phyloP scores from a whole-genome alignment of 106 monocot species.

The Phalaenopsis aphrodite region DNA sequence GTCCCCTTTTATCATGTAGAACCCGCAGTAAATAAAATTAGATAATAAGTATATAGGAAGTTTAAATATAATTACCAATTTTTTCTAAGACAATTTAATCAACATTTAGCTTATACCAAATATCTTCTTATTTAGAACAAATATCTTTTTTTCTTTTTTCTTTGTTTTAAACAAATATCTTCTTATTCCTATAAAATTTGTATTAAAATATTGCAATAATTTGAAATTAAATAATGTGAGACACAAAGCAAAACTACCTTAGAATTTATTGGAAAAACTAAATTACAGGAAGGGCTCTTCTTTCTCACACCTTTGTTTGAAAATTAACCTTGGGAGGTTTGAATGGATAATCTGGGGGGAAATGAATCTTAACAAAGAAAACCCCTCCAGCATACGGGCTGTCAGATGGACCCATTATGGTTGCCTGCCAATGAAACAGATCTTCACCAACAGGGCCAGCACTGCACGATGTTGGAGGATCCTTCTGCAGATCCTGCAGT shows the following conservation, averaged over 20 bases:
- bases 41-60: too few relatives aligned
- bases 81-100: too few relatives aligned
- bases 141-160: too few relatives aligned
- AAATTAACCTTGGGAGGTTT: constrained; percentile 31
- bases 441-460: constrained; percentile 27
- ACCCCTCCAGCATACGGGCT: constrained; percentile 28
- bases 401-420: constrained; percentile 22
- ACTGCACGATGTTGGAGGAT: constrained; percentile 26
- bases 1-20: too few relatives aligned
- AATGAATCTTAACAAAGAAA: constrained; percentile 24
- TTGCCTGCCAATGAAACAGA: constrained; percentile 30
- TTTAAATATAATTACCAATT: too few relatives aligned
- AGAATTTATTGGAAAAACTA: background rate
- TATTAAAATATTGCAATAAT: too few relatives aligned
- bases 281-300: background rate
- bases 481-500: constrained; percentile 22
- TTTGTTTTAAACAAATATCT: too few relatives aligned
- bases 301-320: constrained; percentile 20
- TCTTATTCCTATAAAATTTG: too few relatives aligned
- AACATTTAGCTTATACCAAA: too few relatives aligned
- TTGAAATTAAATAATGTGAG: background rate
- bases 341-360: constrained; percentile 19
- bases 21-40: too few relatives aligned
- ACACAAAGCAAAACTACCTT: background rate
- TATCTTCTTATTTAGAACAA: too few relatives aligned